Percentiles rank a stretch among this genome's conserved stretches.
phyloP scores from a whole-genome alignment of 2,329 filamentous ascomycete species.

The Nannizziopsis barbatae region DNA sequence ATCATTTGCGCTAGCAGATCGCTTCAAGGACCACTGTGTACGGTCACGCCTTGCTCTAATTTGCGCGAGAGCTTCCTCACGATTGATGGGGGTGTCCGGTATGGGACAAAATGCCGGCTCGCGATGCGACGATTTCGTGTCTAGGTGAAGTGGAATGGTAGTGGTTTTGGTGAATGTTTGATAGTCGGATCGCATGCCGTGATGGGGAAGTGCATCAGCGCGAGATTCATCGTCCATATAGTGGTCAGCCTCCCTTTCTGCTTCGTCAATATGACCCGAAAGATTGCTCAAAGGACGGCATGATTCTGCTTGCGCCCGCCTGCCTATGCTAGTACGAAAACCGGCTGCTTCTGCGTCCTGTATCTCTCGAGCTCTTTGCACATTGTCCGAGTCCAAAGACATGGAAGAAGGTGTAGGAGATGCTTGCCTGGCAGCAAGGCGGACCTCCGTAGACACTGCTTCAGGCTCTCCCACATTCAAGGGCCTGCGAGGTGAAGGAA shows the following conservation, averaged over 20 bases:
- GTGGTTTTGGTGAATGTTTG: constrained; percentile 21
- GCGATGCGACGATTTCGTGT: constrained; percentile 16
- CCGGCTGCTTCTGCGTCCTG: background rate
- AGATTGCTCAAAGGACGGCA: too few relatives aligned
- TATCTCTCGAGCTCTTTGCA: background rate
- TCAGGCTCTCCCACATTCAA: background rate
- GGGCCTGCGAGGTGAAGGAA: constrained; percentile 25
- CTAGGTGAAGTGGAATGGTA: constrained; percentile 26
- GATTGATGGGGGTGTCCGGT: constrained; percentile 35
- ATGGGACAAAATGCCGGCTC: constrained; percentile 22
- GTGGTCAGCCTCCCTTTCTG: background rate
- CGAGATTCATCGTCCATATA: background rate
- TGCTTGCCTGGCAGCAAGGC: background rate
- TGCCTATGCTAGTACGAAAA: background rate
- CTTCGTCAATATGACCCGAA: too few relatives aligned
- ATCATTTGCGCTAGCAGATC: constrained; percentile 33
- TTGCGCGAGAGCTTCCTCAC: constrained; percentile 40
- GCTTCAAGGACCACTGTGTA: constrained; percentile 30
- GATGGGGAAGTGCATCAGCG: background rate
- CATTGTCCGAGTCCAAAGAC: background rate
- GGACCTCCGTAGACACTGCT: background rate
- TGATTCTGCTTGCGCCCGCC: too few relatives aligned
- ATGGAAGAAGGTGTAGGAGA: background rate
- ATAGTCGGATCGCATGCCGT: constrained; percentile 2
- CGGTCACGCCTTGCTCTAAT: constrained; percentile 39